Percentiles rank a stretch among this genome's conserved stretches.
Evolutionary conservation across 2,329 filamentous ascomycete species (phyloP).

Genomic region (Sporothrix brasiliensis): DNA sequence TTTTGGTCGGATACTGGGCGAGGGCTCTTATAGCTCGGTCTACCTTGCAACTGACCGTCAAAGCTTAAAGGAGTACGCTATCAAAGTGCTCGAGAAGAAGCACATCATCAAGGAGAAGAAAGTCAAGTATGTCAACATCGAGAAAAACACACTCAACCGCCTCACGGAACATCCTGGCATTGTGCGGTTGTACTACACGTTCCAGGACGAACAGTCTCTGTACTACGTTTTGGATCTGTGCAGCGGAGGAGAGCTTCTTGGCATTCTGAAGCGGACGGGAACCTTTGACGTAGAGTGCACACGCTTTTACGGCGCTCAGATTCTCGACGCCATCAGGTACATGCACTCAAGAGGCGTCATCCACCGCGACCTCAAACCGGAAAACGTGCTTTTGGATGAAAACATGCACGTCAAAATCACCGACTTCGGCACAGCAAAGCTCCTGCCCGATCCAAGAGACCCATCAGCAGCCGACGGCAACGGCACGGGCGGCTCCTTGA

Average conservation of each 20-base stretch:
- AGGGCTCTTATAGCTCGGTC: conserved; percentile 97
- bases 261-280: conserved; percentile 88
- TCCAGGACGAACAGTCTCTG: conserved; percentile 92
- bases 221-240: conserved; percentile 97
- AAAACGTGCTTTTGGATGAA: conserved; percentile 92
- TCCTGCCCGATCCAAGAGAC: conserved; percentile 66
- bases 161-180: conserved; percentile 96
- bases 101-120: conserved; percentile 99
- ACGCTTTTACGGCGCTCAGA: conserved; percentile 91
- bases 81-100: conserved; percentile 96
- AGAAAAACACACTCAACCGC: conserved; percentile 96
- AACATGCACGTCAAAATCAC: conserved; percentile 99
- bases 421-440: conserved; percentile 97
- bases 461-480: conserved; percentile 49
- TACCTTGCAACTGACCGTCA: conserved; percentile 90
- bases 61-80: conserved; percentile 92
- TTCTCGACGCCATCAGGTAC: conserved; percentile 93
- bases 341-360: conserved; percentile 98
- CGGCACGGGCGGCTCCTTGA: conserved; percentile 19
- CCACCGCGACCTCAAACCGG: conserved; percentile 93
- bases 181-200: conserved; percentile 96
- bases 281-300: conserved; percentile 96
- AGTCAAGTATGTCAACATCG: conserved; percentile 99
- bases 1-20: conserved; percentile 86
- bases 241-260: conserved; percentile 86